Evolutionary conservation across 2,329 filamentous ascomycete species (phyloP).

Genomic region (Fusarium domesticum): DNA sequence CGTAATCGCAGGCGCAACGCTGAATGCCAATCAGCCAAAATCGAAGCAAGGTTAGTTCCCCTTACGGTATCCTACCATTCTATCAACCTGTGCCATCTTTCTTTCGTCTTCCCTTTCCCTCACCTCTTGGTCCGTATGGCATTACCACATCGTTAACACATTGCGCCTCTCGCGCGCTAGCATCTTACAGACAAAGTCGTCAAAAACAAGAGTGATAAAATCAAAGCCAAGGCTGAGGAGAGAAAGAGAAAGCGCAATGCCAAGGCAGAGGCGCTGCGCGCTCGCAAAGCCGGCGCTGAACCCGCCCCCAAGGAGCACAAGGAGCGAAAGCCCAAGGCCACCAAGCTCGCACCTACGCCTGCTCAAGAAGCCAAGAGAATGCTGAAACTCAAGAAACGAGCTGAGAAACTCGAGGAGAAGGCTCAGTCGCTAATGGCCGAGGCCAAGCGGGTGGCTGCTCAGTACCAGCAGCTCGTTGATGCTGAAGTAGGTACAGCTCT

Average conservation of each 20-base stretch:
- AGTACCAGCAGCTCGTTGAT: constrained; percentile 29
- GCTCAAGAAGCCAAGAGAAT: constrained; percentile 39
- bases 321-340: constrained; percentile 29
- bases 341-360: constrained; percentile 21
- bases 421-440: constrained; percentile 40
- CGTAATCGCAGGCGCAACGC: constrained; percentile 7
- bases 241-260: constrained; percentile 38
- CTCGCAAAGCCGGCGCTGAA: constrained; percentile 35
- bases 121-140: neutral
- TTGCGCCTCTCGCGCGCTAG: neutral
- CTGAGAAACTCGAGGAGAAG: constrained; percentile 34
- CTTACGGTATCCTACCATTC: neutral
- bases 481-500: constrained; percentile 19
- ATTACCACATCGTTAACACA: constrained; percentile 1
- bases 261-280: constrained; percentile 39
- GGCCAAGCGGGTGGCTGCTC: constrained; percentile 34
- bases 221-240: constrained; percentile 17
- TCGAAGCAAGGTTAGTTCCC: constrained; percentile 16
- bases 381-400: constrained; percentile 37
- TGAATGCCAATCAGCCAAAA: constrained; percentile 20
- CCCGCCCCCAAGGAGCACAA: constrained; percentile 34
- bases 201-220: constrained; percentile 16
- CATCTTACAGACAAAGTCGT: constrained; percentile 12
- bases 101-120: neutral
- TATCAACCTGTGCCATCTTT: neutral